Evolutionary conservation across 441 rosid genomes (phyloP), one percentile per base, ranked within the genome.

Genomic region (Adansonia rubrostipa): DNA sequence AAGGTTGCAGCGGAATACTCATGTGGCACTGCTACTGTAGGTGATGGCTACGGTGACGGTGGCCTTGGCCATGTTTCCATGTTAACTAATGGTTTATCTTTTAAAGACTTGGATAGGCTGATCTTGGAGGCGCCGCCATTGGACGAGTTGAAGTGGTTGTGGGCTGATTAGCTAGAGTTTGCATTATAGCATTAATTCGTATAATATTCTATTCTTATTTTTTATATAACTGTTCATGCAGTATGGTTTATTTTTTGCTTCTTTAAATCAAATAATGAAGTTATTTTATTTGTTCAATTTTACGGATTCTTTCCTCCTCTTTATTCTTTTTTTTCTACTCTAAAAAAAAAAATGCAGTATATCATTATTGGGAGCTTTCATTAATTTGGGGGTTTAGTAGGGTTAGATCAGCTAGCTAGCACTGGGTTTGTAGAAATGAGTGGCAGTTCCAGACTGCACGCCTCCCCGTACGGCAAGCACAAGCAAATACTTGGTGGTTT

Each of bases 31-130:
- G 63, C 7, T 63, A 14, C 11, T 4, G 2, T 50, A 33, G 28
- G 24, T 3, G 56, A 7, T 47, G 28, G 28, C 17, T 69, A 13
- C 20, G 57, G 73, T 3, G 73, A 5, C 0, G 58, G 73, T 19
- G 33, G 33, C 6, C 8, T 15, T 7, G 66, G 14, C 13, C 67
- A 56, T 6, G 77, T 44, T 65, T 20, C 74, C 22, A 50, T 19
- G 78, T 28, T 79, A 47, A 51, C 67, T 1, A 81, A 77, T 50
- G 84, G 82, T 40, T 40, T 82, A 73, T 72, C 82, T 13, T 84
- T 78, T n/a, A 82, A 81, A 45, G 86, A 88, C 10, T 64, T 82
- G 79, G 91, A 88, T 19, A n/a, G 77, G 48, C 63, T 80, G 85
- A 79, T 81, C 47, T 6, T 67, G 62, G 88, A 86, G 84, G 44